phyloP scores from a whole-genome alignment of 805 yeast genomes.

The Hanseniaspora lachancei region DNA sequence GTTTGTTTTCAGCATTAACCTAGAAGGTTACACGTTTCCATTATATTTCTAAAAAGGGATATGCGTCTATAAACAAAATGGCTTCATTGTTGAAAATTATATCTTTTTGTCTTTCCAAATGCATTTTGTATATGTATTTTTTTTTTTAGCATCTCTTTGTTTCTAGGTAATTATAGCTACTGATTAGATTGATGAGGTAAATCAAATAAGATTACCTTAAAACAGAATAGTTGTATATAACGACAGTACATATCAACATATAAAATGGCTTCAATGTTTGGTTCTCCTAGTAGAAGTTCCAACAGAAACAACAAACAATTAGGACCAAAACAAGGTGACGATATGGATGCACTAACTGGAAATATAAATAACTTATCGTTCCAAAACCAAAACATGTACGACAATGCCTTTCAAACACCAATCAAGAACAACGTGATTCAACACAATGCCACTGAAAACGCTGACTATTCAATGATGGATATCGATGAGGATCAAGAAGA shows the following conservation, averaged over 20 bases:
- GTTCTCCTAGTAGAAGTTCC: constrained; percentile 6
- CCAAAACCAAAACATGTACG: constrained; percentile 4
- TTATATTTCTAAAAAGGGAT: constrained; percentile 5
- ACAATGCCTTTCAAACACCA: constrained; percentile 17
- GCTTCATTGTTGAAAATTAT: neutral
- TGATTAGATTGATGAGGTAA: neutral
- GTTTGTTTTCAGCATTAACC: neutral
- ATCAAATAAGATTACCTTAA: neutral
- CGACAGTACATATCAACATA: neutral
- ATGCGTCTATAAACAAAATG: constrained; percentile 1
- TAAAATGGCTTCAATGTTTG: constrained; percentile 8
- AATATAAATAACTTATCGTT: constrained; percentile 27
- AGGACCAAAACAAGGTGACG: constrained; percentile 14
- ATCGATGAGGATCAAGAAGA: constrained; percentile 20
- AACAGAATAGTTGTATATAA: neutral
- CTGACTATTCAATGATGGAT: constrained; percentile 26
- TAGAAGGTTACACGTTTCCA: neutral
- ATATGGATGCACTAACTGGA: constrained; percentile 26
- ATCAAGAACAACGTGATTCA: constrained; percentile 14
- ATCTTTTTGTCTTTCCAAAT: neutral
- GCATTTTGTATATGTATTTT: neutral
- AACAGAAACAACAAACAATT: constrained; percentile 3
- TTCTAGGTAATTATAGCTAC: neutral
- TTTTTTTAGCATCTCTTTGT: neutral
- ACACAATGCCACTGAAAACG: constrained; percentile 19